Evolutionary conservation across 75 land plant species (phyloP), one percentile per base, ranked within the genome.

Genomic region (Selaginella moellendorffii): DNA sequence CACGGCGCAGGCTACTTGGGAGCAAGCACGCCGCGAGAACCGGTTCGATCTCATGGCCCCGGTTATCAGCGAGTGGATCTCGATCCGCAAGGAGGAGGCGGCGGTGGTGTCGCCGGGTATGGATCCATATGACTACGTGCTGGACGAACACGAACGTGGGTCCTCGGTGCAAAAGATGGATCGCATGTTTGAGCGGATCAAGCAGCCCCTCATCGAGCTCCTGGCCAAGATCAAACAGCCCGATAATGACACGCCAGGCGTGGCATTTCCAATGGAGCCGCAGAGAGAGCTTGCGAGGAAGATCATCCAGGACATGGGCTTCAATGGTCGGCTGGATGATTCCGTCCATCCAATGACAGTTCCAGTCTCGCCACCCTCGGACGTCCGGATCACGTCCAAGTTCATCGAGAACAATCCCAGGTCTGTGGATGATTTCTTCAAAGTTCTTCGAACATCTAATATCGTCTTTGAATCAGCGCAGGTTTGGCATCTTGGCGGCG

Each of bases 301-400:
- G 29, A 27, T 63, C 23, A 8, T 46, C 29, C 19, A 31, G 21
- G 65, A 63, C 17, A 29, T 63, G 8, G 65, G 65, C 1, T 63
- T 63, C 26, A 63, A 30, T 30, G 65, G 65, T 1, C 54, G 65
- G 18, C 20, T 63, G 26, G 65, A 63, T 63, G 65, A 63, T 17
- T 63, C 65, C 31, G 51, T 30, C 1, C 65, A 63, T 30, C 65
- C 65, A 14, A 63, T 63, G 51, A 63, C 65, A 1, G 24, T 63
- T 30, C 17, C 1, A 14, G 20, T 63, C 2, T 1, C 54, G 1
- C 1, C 46, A 1, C 65, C 65, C 9, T 30, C 51, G 17, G 65
- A 63, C 31, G 65, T 63, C 31, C 2, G 65, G 31, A 29, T 63
- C 20, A 63, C 65, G 18, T 29, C 65, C 20, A 29, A 46, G 21